Conservation (phyloP, 2,329 filamentous ascomycete species). For the Lachnellula cervina region DNA sequence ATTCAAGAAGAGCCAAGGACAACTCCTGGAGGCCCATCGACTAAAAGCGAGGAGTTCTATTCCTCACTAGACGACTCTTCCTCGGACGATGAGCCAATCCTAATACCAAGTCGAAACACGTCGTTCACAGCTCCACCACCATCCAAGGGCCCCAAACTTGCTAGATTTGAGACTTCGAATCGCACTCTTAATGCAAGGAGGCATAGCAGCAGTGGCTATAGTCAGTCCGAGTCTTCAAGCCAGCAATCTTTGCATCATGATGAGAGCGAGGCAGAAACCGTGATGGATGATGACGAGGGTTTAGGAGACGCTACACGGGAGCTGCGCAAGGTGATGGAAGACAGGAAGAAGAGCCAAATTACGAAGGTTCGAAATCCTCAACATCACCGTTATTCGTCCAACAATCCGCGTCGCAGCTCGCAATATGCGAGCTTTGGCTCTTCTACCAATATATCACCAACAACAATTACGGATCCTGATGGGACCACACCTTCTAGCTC, state of each 20-base stretch:
- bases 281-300: constrained; percentile 44
- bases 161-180: constrained; percentile 22
- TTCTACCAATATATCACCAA: constrained; percentile 43
- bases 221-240: constrained; percentile 29
- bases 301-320: constrained; percentile 56
- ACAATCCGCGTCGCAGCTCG: constrained; percentile 17
- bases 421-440: constrained; percentile 22
- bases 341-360: constrained; percentile 23
- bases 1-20: constrained; percentile 21
- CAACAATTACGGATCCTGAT: constrained; percentile 46
- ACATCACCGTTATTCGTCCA: constrained; percentile 20
- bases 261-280: constrained; percentile 57
- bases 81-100: constrained; percentile 59
- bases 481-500: constrained; percentile 40
- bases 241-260: constrained; percentile 22
- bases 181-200: constrained; percentile 13
- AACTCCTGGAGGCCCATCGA: constrained; percentile 15
- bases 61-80: constrained; percentile 49
- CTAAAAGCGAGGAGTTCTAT: constrained; percentile 36
- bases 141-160: constrained; percentile 22
- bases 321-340: constrained; percentile 47
- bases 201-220: constrained; percentile 25
- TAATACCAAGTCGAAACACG: constrained; percentile 56
- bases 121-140: constrained; percentile 42
- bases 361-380: constrained; percentile 18